A percentile compares a stretch with the other conserved stretches of the same genome.
Conservation (phyloP, 768 basidiomycete species). For the Trametes sanguinea region DNA sequence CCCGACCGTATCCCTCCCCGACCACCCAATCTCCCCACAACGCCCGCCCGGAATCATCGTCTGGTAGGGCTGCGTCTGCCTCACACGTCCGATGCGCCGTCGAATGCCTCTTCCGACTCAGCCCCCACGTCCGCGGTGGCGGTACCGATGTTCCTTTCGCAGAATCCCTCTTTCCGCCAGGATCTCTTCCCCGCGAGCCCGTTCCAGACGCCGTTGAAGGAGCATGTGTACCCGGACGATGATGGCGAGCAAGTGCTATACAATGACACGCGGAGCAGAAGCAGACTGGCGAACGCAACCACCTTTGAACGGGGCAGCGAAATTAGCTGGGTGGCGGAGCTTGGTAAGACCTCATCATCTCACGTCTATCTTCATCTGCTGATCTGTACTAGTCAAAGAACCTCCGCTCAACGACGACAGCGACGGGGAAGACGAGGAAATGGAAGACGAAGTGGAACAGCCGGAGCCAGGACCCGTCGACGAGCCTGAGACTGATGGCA, state of each 20-base stretch:
- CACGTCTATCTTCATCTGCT: not conserved
- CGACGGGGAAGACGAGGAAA: slow-evolving; percentile 47
- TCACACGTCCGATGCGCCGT: slow-evolving; percentile 57
- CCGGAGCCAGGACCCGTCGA: slow-evolving; percentile 9
- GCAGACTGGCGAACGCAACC: slow-evolving; percentile 25
- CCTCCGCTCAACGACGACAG: slow-evolving; percentile 67
- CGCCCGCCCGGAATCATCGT: slow-evolving; percentile 44
- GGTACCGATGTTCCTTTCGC: slow-evolving; percentile 51
- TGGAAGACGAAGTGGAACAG: slow-evolving; percentile 36
- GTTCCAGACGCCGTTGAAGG: slow-evolving; percentile 70
- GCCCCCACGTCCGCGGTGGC: slow-evolving; percentile 41
- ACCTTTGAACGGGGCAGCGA: slow-evolving; percentile 46
- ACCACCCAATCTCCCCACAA: slow-evolving; percentile 41
- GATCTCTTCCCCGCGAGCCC: slow-evolving; percentile 70
- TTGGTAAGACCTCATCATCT: slow-evolving; percentile 48
- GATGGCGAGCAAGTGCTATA: slow-evolving; percentile 65
- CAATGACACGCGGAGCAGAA: slow-evolving; percentile 29
- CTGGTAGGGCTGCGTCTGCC: slow-evolving; percentile 40
- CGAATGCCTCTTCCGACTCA: slow-evolving; percentile 47
- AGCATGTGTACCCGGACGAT: slow-evolving; percentile 59
- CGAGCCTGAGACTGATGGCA: slow-evolving; percentile 23
- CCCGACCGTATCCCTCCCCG: slow-evolving; percentile 38
- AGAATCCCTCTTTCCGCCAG: slow-evolving; percentile 52
- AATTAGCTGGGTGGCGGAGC: slow-evolving; percentile 76
- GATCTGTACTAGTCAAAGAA: slow-evolving; percentile 49